Evolutionary conservation across 257 asterid species (phyloP), one percentile per base, ranked within the genome.

Genomic region (Solanum pinnatisectum): DNA sequence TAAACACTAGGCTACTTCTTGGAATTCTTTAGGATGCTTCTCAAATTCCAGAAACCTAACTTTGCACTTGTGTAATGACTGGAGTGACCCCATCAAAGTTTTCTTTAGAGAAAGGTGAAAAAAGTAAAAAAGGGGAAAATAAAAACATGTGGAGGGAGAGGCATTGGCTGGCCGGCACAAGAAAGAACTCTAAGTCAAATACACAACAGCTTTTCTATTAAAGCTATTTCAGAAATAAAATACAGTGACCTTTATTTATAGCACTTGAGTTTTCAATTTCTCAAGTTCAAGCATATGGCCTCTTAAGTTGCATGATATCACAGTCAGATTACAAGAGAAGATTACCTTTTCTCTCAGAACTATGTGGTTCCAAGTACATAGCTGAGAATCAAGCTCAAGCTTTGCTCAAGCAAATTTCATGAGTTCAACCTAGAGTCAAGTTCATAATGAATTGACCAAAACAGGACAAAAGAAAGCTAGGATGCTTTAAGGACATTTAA

Each of bases 21-120:
- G 12, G 20, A 39, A 65, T 35, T 42, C 86, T 87, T 72, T 89
- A 56, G 89, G 92, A 89, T 90, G 90, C 92, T 88, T 87, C 92
- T 90, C 73, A 68, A 59, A 49, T 15, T 87, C 92, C 93, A 93
- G 84, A 42, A 12, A 13, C 37, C 63, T 25, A 63, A 16, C 85
- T 81, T 46, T 46, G 25, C 68, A 20, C 18, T 49, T 46, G 30
- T 56, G 59, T 27, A 78, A 78, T 78, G 84, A 78, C 84, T 42
- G 36, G 16, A 78, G 25, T 78, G 23, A 42, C 65, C 84, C 84
- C 65, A 77, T 27, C 37, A 40, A 39, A 77, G n/a, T 42, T 52
- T 46, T 49, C 60, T 49, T 46, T 18, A 27, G 25, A 16, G 6
- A 82, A 82, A 82, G 42, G 85, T 30, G 20, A 30, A 82, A 30